Percentiles rank a stretch among this genome's conserved stretches.
These are phyloP conservation scores for Eucalyptus pumila DNA, from an alignment of 345 rosid genomes.

Conservation along the genomic window DNA sequence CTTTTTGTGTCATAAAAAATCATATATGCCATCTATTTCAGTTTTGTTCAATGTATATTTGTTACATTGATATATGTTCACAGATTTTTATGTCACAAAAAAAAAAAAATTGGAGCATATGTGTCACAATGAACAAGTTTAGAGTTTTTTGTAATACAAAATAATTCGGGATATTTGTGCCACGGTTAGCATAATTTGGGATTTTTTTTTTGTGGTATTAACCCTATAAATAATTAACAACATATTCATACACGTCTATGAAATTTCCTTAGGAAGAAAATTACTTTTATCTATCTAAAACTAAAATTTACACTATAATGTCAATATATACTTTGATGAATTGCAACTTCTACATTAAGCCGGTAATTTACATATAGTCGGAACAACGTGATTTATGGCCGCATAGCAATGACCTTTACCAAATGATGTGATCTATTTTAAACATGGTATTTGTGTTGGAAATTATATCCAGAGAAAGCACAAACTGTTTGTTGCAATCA, in stretches of 20 bases:
- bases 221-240: background rate
- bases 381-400: background rate
- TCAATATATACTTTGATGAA: background rate
- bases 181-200: accelerated
- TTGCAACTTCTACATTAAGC: background rate
- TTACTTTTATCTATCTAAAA: background rate
- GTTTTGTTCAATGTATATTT: too few relatives aligned
- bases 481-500: too few relatives aligned
- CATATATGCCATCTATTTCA: background rate
- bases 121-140: background rate
- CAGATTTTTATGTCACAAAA: too few relatives aligned
- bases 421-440: background rate
- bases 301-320: background rate
- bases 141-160: too few relatives aligned
- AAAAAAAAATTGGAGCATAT: background rate
- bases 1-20: background rate
- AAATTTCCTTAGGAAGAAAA: background rate
- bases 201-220: background rate
- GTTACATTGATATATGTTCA: background rate
- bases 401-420: background rate
- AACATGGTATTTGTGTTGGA: too few relatives aligned
- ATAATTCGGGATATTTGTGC: too few relatives aligned
- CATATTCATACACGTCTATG: background rate
- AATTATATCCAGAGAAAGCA: too few relatives aligned
- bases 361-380: background rate